phyloP scores from a whole-genome alignment of 2,329 filamentous ascomycete genomes.

The Pseudomassariella vexata region DNA sequence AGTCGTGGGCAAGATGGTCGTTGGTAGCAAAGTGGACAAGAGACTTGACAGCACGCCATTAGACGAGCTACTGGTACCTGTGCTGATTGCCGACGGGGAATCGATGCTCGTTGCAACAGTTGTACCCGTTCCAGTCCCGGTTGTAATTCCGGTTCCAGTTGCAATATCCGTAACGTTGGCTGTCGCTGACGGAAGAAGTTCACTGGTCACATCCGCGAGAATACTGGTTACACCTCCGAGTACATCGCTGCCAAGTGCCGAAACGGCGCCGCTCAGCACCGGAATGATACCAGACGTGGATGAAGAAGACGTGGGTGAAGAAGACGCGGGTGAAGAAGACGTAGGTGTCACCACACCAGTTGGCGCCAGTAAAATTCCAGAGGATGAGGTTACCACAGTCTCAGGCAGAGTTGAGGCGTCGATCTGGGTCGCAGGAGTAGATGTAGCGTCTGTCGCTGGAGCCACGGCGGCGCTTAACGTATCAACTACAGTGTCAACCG shows the following conservation, averaged over 20 bases:
- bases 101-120: neutral
- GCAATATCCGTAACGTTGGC: slow-evolving; percentile 1
- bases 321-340: slow-evolving; percentile 4
- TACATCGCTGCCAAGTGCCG: no score
- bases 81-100: neutral
- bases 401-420: neutral
- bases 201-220: slow-evolving; percentile 7
- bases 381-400: neutral
- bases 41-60: neutral
- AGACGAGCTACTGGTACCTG: neutral
- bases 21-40: neutral
- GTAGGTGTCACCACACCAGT: slow-evolving; percentile 3
- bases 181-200: slow-evolving; percentile 1
- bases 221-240: slow-evolving; percentile 1
- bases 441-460: neutral
- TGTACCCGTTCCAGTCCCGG: neutral
- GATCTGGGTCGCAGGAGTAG: neutral
- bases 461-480: neutral
- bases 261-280: no score
- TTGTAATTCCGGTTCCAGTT: slow-evolving; percentile 1
- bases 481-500: neutral
- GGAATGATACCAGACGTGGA: neutral
- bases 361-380: slow-evolving; percentile 1
- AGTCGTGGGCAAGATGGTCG: neutral
- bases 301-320: slow-evolving; percentile 4